phyloP scores from a whole-genome alignment of 2,329 filamentous ascomycete species.

The Trichoderma sp. region DNA sequence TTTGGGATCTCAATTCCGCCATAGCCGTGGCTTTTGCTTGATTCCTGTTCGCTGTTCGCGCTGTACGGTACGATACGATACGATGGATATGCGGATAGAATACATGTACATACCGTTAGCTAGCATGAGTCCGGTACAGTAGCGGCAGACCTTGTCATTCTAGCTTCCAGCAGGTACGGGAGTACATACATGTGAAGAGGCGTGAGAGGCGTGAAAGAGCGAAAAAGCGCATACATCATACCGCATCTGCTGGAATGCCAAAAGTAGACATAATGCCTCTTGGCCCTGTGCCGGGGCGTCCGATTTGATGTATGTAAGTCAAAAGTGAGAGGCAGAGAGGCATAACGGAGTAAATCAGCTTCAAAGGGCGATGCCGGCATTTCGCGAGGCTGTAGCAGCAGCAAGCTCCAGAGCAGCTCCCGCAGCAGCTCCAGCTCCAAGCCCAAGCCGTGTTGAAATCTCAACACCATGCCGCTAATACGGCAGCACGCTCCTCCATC shows the following conservation, averaged over 20 bases:
- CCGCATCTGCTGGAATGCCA: not conserved
- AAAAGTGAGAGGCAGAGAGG: not conserved
- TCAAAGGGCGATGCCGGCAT: not conserved
- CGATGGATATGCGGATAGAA: not conserved
- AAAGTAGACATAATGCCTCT: constrained; percentile 7
- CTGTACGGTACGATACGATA: not conserved
- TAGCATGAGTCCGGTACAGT: not conserved
- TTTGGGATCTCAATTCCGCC: constrained; percentile 3
- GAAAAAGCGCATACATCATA: not conserved
- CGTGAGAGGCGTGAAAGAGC: not conserved
- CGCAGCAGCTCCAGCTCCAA: not conserved
- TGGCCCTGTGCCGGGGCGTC: constrained; percentile 8
- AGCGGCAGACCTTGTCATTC: not conserved
- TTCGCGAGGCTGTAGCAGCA: not conserved
- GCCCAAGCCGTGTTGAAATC: too few relatives aligned
- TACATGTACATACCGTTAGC: not conserved
- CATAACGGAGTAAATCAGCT: not conserved
- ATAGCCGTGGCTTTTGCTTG: constrained; percentile 1
- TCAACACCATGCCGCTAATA: not conserved
- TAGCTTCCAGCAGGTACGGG: not conserved
- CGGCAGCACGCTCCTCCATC: constrained; percentile 13
- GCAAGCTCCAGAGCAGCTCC: not conserved
- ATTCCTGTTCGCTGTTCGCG: not conserved
- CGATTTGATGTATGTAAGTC: constrained; percentile 5
- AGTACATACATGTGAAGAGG: not conserved